A percentile compares a stretch with the other conserved stretches of the same genome.
Conservation (phyloP, 2,329 filamentous ascomycete species). For the Fusarium albidum region DNA sequence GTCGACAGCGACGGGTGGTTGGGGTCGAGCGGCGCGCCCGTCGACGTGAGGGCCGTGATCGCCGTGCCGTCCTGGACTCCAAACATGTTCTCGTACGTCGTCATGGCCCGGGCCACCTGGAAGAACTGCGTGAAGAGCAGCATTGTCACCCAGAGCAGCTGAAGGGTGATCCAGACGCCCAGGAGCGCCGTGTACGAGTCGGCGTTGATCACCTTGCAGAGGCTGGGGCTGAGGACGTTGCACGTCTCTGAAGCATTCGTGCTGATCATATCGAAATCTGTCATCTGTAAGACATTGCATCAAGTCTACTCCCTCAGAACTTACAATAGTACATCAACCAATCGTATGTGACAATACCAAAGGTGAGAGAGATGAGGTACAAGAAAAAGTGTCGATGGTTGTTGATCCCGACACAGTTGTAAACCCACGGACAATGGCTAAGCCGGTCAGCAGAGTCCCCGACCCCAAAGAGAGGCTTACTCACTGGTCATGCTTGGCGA, state of each 20-base stretch:
- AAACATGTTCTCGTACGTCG: slow-evolving; percentile 96
- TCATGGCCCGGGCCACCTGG: slow-evolving; percentile 91
- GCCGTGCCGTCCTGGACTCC: slow-evolving; percentile 70
- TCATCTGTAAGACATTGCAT: slow-evolving; percentile 13
- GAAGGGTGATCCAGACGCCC: slow-evolving; percentile 79
- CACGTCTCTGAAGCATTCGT: slow-evolving; percentile 66
- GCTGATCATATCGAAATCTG: slow-evolving; percentile 71
- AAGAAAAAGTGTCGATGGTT: slow-evolving; percentile 96
- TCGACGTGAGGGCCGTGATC: slow-evolving; percentile 79
- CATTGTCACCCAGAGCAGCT: slow-evolving; percentile 98
- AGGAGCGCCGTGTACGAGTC: slow-evolving; percentile 87
- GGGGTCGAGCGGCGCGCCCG: slow-evolving; percentile 74
- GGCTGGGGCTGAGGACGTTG: slow-evolving; percentile 74
- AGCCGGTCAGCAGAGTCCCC: slow-evolving; percentile 32
- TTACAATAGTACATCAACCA: slow-evolving; percentile 77
- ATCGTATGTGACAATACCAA: slow-evolving; percentile 78
- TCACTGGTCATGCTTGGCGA: slow-evolving; percentile 96
- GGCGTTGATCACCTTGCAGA: slow-evolving; percentile 80
- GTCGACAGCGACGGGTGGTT: slow-evolving; percentile 70
- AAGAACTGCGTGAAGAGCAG: slow-evolving; percentile 92
- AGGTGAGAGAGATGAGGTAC: slow-evolving; percentile 80
- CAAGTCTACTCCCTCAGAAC: too few relatives aligned
- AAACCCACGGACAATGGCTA: slow-evolving; percentile 97
- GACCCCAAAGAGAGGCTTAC: slow-evolving; percentile 41
- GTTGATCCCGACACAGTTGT: slow-evolving; percentile 95